Base-by-base conservation (phyloP, 768 basidiomycete genomes). In the Russula sp. region DNA sequence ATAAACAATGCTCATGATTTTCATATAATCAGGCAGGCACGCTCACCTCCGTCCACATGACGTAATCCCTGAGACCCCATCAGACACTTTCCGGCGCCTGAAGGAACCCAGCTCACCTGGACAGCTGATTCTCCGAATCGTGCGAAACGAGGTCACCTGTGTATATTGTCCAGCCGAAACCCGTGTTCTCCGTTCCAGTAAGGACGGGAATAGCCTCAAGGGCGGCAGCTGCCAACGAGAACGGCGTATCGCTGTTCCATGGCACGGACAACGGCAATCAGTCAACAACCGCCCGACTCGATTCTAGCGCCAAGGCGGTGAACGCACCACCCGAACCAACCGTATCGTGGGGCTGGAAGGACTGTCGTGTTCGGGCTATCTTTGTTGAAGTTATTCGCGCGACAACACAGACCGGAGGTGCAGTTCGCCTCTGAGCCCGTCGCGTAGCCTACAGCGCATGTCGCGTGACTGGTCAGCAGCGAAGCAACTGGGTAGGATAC, bases 111-210 rank as follows among this genome's bases (percentile, higher is more conserved):
- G 65, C 78, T 63, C 62, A 82, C 84, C 84, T 79, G 8, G 83
- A 85, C 42, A 84, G 73, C 68, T 90, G 82, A 59, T 82, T 83
- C 45, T 83, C 80, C 13, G 81, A 74, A 71, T 91, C 89, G 70
- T 91, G 89, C 6, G 85, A 82, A 44, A 89, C 81, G 47, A 91
- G 71, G 70, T 91, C 89, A 27, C 89, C 89, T 0, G 89, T 91
- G 69, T 80, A 90, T 18, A 91, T 52, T 0, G 82, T 80, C 71
- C 83, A 89, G 31, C 79, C 78, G 69, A 91, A 88, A 2, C 85
- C 86, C 14, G 77, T 80, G 0, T 78, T 73, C 68, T 81, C 70
- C 9, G 89, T 88, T 8, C 79, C 84, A 27, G 87, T 78, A 32
- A 91, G 74, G 3, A 77, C 77, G 22, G 89, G 88, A 61, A 91